A percentile compares a stretch with the other conserved stretches of the same genome.
Evolutionary conservation across 257 asterid species (phyloP).

Genomic region (Ilex asprella): DNA sequence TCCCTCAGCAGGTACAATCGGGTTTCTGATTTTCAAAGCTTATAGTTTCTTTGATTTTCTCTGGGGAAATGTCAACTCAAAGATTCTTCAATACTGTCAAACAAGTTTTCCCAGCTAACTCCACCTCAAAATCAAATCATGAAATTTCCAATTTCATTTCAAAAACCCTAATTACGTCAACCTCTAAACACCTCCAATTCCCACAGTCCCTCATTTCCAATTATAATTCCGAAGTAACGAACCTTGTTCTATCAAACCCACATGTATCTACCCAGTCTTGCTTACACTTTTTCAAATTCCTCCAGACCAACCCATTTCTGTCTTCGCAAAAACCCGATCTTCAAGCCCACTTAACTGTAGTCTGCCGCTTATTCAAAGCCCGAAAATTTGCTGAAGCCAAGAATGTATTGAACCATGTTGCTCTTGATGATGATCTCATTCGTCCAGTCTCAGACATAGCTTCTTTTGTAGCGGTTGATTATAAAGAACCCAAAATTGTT

Average conservation of each 20-base stretch:
- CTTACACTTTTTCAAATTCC: constrained; percentile 54
- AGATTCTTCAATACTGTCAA: constrained; percentile 32
- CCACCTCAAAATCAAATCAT: constrained; percentile 32
- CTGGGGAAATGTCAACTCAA: constrained; percentile 35
- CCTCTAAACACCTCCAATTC: constrained; percentile 18
- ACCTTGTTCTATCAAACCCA: constrained; percentile 62
- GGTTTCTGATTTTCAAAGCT: no score
- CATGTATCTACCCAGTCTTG: constrained; percentile 40
- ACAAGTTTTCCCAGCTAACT: constrained; percentile 28
- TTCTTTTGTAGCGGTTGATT: constrained; percentile 15
- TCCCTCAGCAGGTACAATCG: no score
- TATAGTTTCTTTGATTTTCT: no score
- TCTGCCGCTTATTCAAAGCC: constrained; percentile 50
- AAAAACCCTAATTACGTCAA: constrained; percentile 33
- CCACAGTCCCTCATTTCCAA: constrained; percentile 34
- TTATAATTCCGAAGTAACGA: constrained; percentile 36
- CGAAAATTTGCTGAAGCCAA: constrained; percentile 57
- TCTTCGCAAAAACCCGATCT: constrained; percentile 37
- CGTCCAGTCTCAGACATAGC: constrained; percentile 42
- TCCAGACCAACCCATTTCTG: constrained; percentile 24
- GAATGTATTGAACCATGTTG: constrained; percentile 42
- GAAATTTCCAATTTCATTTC: constrained; percentile 48
- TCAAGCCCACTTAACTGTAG: constrained; percentile 40
- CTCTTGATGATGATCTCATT: constrained; percentile 30
- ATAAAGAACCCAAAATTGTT: constrained; percentile 2